Evolutionary conservation across 2,329 filamentous ascomycete species (phyloP).

Genomic region (Penicillium corylophilum): DNA sequence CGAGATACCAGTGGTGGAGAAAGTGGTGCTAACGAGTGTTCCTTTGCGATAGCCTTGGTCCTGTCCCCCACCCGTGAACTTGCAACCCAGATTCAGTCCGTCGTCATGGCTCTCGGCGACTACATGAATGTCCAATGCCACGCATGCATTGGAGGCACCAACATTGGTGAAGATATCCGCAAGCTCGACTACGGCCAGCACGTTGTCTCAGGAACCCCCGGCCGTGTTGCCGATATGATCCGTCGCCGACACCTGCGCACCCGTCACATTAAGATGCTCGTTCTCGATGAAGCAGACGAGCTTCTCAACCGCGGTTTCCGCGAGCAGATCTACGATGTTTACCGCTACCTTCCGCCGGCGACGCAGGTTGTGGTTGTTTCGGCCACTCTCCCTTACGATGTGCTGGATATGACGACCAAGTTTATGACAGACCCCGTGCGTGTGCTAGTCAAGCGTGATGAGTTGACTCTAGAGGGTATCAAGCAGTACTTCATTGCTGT

Average conservation of each 20-base stretch:
- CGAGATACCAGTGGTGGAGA: neutral
- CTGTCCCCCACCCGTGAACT: constrained; percentile 93
- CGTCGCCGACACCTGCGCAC: constrained; percentile 96
- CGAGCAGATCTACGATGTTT: constrained; percentile 99
- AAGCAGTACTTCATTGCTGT: constrained; percentile 99
- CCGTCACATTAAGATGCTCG: constrained; percentile 99
- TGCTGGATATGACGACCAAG: constrained; percentile 98
- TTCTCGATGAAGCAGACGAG: constrained; percentile 98
- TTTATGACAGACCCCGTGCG: constrained; percentile 99
- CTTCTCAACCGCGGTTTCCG: constrained; percentile 98
- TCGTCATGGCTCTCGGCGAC: constrained; percentile 96
- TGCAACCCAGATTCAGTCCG: constrained; percentile 99
- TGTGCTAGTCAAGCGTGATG: constrained; percentile 99
- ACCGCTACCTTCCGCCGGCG: constrained; percentile 95
- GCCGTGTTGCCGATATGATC: constrained; percentile 99
- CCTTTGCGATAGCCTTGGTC: constrained; percentile 66
- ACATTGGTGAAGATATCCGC: constrained; percentile 98
- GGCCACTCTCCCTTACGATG: constrained; percentile 98
- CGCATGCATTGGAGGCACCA: constrained; percentile 98
- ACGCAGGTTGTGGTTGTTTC: constrained; percentile 98
- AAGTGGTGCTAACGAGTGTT: constrained; percentile 9
- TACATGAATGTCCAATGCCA: constrained; percentile 99
- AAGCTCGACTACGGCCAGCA: constrained; percentile 93
- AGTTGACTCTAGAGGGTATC: constrained; percentile 99
- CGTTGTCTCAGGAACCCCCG: constrained; percentile 95